Conservation (phyloP, 1,284 basidiomycete genomes). For the Wolfiporia cocos region DNA sequence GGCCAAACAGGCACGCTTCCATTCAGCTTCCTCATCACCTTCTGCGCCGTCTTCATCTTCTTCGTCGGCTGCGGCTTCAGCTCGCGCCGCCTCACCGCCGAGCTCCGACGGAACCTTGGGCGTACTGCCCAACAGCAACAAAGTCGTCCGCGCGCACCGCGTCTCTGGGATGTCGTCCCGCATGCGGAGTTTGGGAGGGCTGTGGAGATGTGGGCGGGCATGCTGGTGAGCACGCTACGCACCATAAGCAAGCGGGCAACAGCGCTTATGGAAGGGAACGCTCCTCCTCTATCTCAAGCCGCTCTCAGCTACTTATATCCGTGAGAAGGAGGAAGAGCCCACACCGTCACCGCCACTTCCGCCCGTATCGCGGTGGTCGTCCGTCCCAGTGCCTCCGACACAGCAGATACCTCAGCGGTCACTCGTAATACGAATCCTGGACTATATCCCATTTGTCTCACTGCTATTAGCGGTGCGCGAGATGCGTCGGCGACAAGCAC, state of each 20-base stretch:
- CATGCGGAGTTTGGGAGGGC: neutral
- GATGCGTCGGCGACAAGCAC: no score
- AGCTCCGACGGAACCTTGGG: constrained; percentile 16
- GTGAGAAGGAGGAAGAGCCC: constrained; percentile 4
- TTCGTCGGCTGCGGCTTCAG: constrained; percentile 52
- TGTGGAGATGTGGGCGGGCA: constrained; percentile 9
- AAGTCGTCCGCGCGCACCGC: constrained; percentile 5
- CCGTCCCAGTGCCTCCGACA: neutral
- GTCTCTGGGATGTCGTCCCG: constrained; percentile 17
- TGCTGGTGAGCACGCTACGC: constrained; percentile 12
- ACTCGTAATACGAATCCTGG: constrained; percentile 1
- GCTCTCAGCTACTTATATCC: constrained; percentile 15
- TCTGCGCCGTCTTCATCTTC: constrained; percentile 50
- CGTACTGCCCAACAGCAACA: constrained; percentile 1
- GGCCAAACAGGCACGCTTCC: constrained; percentile 25
- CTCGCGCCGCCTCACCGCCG: constrained; percentile 33
- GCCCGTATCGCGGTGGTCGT: neutral
- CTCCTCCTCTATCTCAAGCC: constrained; percentile 9
- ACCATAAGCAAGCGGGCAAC: no score
- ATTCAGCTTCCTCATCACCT: constrained; percentile 59
- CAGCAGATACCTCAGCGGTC: neutral
- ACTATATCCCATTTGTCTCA: constrained; percentile 3
- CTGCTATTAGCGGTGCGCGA: constrained; percentile 1
- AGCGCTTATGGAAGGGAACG: neutral
- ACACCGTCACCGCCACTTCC: neutral